These are phyloP conservation scores for Dendrocalamus latiflorus DNA, from an alignment of 202 grass and related monocot genomes.

Conservation along the genomic window DNA sequence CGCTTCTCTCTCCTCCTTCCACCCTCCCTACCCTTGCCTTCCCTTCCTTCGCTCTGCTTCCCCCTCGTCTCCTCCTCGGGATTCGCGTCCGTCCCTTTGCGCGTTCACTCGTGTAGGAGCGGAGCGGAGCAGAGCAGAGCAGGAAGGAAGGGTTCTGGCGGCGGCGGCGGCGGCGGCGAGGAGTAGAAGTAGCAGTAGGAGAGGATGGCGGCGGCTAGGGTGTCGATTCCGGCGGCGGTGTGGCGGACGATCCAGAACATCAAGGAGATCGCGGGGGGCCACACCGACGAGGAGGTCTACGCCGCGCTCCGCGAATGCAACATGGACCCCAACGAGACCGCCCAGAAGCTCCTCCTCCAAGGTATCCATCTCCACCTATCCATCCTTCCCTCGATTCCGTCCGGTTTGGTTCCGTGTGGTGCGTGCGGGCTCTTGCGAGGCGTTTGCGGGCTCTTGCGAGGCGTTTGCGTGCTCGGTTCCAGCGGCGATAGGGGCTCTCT, in stretches of 20 bases:
- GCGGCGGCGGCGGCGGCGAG: not conserved
- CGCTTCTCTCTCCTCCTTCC: not conserved
- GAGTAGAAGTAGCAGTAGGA: not conserved
- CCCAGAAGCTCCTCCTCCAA: conserved; percentile 79
- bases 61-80: conserved; percentile 11
- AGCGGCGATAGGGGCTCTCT: not conserved
- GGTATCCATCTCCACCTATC: conserved; percentile 5
- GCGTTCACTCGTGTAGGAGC: conserved; percentile 4
- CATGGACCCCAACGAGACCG: conserved; percentile 96
- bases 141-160: conserved; percentile 14
- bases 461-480: not conserved
- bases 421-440: not conserved
- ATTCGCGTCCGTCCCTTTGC: conserved; percentile 3
- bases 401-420: not conserved
- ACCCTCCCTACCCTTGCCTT: not conserved
- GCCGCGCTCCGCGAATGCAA: conserved; percentile 84
- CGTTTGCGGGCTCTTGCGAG: too few relatives aligned
- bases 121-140: not conserved
- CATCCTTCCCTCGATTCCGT: not conserved
- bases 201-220: conserved; percentile 45
- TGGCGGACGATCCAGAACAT: conserved; percentile 74
- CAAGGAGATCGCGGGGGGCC: conserved; percentile 78
- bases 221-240: conserved; percentile 63
- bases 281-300: conserved; percentile 91
- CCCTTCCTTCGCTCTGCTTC: conserved; percentile 7